These are phyloP conservation scores for Entophlyctis luteolus DNA, from an alignment of 192 early-diverging fungal genomes.

Conservation along the genomic window DNA sequence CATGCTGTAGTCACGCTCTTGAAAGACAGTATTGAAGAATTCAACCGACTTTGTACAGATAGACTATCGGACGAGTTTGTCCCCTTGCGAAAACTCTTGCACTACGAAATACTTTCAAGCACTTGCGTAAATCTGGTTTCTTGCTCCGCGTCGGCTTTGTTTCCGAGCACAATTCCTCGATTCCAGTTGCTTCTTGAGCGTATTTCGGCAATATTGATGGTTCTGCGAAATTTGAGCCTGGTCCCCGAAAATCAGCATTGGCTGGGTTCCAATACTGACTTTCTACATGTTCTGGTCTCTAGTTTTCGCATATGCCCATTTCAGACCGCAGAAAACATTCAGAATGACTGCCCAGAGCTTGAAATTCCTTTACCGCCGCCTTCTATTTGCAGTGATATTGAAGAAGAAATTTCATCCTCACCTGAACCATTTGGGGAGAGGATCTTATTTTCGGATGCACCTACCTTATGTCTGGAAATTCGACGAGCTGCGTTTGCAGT, in stretches of 20 bases:
- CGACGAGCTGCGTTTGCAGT: neutral
- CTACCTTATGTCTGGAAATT: conserved; percentile 2
- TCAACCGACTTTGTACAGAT: neutral
- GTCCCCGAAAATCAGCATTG: conserved; percentile 1
- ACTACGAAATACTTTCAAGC: neutral
- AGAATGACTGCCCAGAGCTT: neutral
- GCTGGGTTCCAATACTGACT: conserved; percentile 1
- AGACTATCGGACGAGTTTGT: neutral
- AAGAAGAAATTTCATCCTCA: neutral
- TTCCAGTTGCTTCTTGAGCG: neutral
- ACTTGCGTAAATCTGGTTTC: neutral
- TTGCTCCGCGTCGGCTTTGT: neutral
- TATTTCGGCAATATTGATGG: neutral
- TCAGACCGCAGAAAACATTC: neutral
- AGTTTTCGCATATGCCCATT: conserved; percentile 10
- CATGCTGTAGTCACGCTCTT: neutral
- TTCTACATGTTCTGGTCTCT: neutral
- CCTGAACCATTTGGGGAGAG: neutral
- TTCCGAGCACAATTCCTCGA: neutral
- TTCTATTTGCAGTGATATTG: neutral
- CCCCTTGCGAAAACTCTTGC: neutral
- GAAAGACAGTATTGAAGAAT: neutral
- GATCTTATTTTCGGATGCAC: neutral
- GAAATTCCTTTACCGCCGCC: neutral
- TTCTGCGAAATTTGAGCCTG: conserved; percentile 15